Percentiles rank a stretch among this genome's conserved stretches.
phyloP scores from a whole-genome alignment of 352 stramenopile genomes.

The Globisporangium perplexum region DNA sequence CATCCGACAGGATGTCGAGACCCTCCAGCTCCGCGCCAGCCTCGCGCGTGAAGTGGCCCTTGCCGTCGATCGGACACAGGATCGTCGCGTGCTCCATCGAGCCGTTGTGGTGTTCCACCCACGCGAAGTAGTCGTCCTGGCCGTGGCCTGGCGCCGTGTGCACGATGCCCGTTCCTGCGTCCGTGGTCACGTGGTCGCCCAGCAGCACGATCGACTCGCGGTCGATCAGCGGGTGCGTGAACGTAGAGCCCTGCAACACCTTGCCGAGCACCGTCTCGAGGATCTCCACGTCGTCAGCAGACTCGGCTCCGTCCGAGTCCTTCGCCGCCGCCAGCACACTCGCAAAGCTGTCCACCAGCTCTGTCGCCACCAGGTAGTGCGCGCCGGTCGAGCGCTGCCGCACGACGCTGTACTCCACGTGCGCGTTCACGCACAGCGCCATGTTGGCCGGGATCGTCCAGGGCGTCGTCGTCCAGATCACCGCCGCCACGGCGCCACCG shows the following conservation, averaged over 20 bases:
- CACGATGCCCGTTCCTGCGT: conserved; percentile 97
- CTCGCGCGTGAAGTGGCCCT: conserved; percentile 85
- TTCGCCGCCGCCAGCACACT: conserved; percentile 8
- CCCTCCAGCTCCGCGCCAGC: conserved; percentile 86
- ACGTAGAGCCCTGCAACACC: conserved; percentile 50
- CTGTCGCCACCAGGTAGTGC: conserved; percentile 62
- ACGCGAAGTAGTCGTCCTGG: conserved; percentile 93
- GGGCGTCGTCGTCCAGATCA: conserved; percentile 98
- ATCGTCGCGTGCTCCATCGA: conserved; percentile 25
- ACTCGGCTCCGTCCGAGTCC: background rate
- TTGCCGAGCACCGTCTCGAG: conserved; percentile 60
- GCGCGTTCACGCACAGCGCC: conserved; percentile 94
- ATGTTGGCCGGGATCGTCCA: conserved; percentile 99
- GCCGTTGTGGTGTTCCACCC: conserved; percentile 48
- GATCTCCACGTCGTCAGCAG: conserved; percentile 25
- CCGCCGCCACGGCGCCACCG: conserved; percentile 39
- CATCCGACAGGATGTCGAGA: conserved; percentile 88
- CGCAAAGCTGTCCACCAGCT: conserved; percentile 44
- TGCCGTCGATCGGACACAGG: conserved; percentile 59
- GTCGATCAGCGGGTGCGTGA: conserved; percentile 88
- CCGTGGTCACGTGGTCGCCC: conserved; percentile 97
- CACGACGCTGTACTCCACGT: conserved; percentile 94
- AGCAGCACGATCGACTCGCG: conserved; percentile 84
- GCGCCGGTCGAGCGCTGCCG: conserved; percentile 18
- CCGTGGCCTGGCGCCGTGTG: conserved; percentile 98